Percentiles rank a stretch among this genome's conserved stretches.
phyloP scores from a whole-genome alignment of 1,284 basidiomycete genomes.

The Irpex sp. region DNA sequence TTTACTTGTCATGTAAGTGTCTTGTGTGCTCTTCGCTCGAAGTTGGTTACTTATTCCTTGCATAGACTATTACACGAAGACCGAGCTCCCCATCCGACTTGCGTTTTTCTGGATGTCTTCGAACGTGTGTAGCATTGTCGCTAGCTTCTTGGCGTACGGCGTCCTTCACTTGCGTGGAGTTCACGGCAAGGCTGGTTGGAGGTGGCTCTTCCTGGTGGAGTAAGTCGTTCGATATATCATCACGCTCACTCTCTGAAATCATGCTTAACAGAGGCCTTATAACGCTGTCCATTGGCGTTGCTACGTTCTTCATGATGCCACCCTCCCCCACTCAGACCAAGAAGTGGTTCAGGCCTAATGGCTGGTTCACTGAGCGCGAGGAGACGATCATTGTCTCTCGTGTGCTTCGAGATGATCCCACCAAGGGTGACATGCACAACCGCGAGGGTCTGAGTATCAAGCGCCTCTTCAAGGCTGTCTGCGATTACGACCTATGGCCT shows the following conservation, averaged over 20 bases:
- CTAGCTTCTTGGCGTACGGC: constrained; percentile 56
- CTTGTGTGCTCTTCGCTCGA: constrained; percentile 21
- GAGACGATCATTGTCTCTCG: constrained; percentile 16
- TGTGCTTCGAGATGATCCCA: constrained; percentile 12
- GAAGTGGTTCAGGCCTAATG: constrained; percentile 30
- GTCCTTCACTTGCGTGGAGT: constrained; percentile 56
- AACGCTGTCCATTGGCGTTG: constrained; percentile 50
- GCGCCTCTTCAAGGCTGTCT: constrained; percentile 36
- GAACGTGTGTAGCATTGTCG: constrained; percentile 42
- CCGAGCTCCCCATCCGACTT: constrained; percentile 45
- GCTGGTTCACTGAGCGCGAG: constrained; percentile 50
- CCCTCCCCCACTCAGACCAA: constrained; percentile 61
- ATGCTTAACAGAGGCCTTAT: constrained; percentile 30
- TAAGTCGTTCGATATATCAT: neutral
- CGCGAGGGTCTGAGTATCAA: constrained; percentile 54
- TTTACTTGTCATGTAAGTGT: constrained; percentile 65
- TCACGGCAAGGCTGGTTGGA: constrained; percentile 51
- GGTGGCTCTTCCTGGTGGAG: constrained; percentile 47
- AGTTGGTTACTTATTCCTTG: neutral
- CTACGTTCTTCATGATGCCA: constrained; percentile 63
- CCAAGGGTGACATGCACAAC: constrained; percentile 58
- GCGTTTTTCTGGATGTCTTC: constrained; percentile 62
- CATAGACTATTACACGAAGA: constrained; percentile 14
- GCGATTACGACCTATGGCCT: constrained; percentile 20
- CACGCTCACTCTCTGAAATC: neutral